A percentile compares a stretch with the other conserved stretches of the same genome.
phyloP scores from a whole-genome alignment of 2,329 filamentous ascomycete genomes.

The Colletotrichum limetticola region DNA sequence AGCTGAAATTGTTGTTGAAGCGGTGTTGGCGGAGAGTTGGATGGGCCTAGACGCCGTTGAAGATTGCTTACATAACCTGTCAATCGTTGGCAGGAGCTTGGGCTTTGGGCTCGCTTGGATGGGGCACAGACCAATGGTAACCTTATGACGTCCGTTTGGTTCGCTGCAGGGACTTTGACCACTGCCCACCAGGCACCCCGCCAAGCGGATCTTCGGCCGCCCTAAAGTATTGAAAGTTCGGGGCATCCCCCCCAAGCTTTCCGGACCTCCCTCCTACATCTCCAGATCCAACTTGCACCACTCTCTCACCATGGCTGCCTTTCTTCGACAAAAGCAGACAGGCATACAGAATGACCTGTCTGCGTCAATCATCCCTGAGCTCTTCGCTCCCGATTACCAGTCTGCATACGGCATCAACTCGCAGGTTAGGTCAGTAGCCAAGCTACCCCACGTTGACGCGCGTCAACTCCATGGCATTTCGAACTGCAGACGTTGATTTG shows the following conservation, averaged over 20 bases:
- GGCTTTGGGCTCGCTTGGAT: background rate
- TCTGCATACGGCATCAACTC: slow-evolving; percentile 85
- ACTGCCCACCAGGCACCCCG: slow-evolving; percentile 24
- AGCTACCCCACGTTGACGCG: slow-evolving; percentile 35
- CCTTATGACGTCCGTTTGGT: slow-evolving; percentile 27
- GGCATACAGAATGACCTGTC: slow-evolving; percentile 94
- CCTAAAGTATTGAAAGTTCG: slow-evolving; percentile 19
- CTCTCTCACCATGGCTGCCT: slow-evolving; percentile 56
- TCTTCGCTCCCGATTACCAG: slow-evolving; percentile 87
- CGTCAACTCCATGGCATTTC: slow-evolving; percentile 14
- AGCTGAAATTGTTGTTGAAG: background rate
- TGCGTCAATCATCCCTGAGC: slow-evolving; percentile 78
- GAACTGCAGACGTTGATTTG: background rate
- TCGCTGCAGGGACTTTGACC: slow-evolving; percentile 25
- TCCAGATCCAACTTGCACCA: slow-evolving; percentile 33
- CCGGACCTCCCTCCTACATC: slow-evolving; percentile 22
- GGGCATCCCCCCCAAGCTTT: slow-evolving; percentile 3
- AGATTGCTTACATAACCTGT: background rate
- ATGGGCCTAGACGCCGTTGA: background rate
- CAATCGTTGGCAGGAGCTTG: background rate
- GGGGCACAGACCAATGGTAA: slow-evolving; percentile 17
- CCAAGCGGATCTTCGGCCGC: slow-evolving; percentile 26
- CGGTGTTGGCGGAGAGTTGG: background rate
- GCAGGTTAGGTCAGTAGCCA: slow-evolving; percentile 66
- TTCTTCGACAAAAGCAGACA: slow-evolving; percentile 91